phyloP scores from a whole-genome alignment of 805 yeast genomes.

The Sugiyamaella americana region DNA sequence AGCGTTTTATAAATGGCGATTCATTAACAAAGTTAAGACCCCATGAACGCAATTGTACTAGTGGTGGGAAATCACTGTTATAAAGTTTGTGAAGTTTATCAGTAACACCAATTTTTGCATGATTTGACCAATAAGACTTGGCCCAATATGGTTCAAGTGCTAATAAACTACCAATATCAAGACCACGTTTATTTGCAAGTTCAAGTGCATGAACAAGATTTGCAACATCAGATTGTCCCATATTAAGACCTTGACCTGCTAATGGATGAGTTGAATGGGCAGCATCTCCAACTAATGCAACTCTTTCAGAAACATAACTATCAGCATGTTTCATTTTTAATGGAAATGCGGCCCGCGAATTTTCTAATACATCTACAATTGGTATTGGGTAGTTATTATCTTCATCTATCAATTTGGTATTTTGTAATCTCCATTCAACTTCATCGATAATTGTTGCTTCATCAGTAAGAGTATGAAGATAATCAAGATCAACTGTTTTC shows the following conservation, averaged over 20 bases:
- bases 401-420: slow-evolving; percentile 41
- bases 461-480: slow-evolving; percentile 45
- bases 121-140: slow-evolving; percentile 74
- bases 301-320: slow-evolving; percentile 71
- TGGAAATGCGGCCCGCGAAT: slow-evolving; percentile 83
- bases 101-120: slow-evolving; percentile 75
- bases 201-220: slow-evolving; percentile 64
- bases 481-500: slow-evolving; percentile 68
- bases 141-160: slow-evolving; percentile 84
- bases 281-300: slow-evolving; percentile 96
- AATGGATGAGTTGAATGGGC: slow-evolving; percentile 97
- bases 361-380: slow-evolving; percentile 49
- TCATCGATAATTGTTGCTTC: slow-evolving; percentile 54
- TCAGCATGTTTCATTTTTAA: slow-evolving; percentile 86
- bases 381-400: slow-evolving; percentile 61
- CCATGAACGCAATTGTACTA: slow-evolving; percentile 66
- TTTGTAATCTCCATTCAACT: slow-evolving; percentile 60
- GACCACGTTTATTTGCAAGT: slow-evolving; percentile 64
- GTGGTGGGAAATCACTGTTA: slow-evolving; percentile 62
- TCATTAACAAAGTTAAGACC: slow-evolving; percentile 70
- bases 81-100: slow-evolving; percentile 89
- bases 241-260: slow-evolving; percentile 96
- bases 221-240: slow-evolving; percentile 93
- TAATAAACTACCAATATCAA: slow-evolving; percentile 77
- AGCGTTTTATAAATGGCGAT: slow-evolving; percentile 58